Base-by-base conservation (phyloP, 495 filamentous ascomycete species). In the Penicillium samsonianum region DNA sequence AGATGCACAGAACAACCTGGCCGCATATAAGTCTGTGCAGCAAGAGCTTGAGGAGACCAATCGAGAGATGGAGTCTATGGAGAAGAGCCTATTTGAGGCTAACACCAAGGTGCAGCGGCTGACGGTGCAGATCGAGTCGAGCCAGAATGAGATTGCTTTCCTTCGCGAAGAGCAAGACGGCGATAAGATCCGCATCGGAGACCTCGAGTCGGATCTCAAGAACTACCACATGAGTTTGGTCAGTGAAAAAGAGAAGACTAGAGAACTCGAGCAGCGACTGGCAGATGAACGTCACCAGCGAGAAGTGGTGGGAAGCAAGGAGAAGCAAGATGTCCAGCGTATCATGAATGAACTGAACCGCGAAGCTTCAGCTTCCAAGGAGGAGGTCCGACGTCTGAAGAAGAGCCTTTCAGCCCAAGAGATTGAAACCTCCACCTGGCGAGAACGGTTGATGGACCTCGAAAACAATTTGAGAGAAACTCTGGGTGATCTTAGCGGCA, bases 101-200 rank as follows among this genome's bases (percentile, higher is more conserved):
- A 92, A 91, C 62, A 84, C 87, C 60, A 96, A 96, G 75, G 86
- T 87, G 31, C 86, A 95, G 63, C 81, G 92, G 40, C 78, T 96
- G 11, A 87, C 86, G 9, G 90, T 98, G 48, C 92, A 98, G 71
- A 86, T 91, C 50, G 94, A 98, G 75, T 94, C 90, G 4, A 87
- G 87, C 57, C 92, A 97, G 67, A 87, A 87, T 48, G 94, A 98
- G 73, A 96, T 98, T 69, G 84, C 88, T 0, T 98, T 98, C 83
- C 69, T 98, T 25, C 86, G 95, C 6, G 95, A 98, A 66, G 94
- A 98, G 75, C 94, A 98, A 77, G 94, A 98, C 71, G 86, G 83
- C 35, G 95, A 98, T 71, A 98, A 98, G 82, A 97, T 98, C 67
- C 91, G 91, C 70, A 98, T 98, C 61, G 91, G 94, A 20, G 90